Conservation (phyloP, 805 yeast species). For the Brettanomyces bruxellensis region DNA sequence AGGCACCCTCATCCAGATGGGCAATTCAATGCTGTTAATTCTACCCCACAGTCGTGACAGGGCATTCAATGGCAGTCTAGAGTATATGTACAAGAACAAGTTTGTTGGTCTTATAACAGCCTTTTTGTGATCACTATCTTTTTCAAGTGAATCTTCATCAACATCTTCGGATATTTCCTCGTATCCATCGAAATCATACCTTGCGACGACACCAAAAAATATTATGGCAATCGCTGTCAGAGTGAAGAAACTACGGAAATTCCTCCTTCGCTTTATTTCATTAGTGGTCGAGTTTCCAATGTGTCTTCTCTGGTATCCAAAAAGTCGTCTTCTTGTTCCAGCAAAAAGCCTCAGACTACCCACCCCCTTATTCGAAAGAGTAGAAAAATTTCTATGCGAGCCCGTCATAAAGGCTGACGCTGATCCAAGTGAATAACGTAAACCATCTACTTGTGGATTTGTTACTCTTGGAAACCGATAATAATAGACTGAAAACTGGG, state of each 20-base stretch:
- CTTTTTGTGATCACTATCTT: neutral
- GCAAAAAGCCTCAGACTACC: neutral
- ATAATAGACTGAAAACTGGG: conserved; percentile 10
- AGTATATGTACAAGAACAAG: conserved; percentile 85
- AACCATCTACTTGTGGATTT: conserved; percentile 44
- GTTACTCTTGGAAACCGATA: conserved; percentile 47
- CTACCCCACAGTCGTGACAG: conserved; percentile 93
- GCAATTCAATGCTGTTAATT: conserved; percentile 73
- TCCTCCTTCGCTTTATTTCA: conserved; percentile 2
- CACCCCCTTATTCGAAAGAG: conserved; percentile 1
- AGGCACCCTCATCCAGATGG: conserved; percentile 80
- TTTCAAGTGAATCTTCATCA: conserved; percentile 9
- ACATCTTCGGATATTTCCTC: conserved; percentile 16
- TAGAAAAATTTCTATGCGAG: conserved; percentile 6
- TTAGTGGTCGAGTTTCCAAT: neutral
- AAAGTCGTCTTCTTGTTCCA: conserved; percentile 8
- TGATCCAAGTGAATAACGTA: conserved; percentile 31
- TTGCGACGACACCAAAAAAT: conserved; percentile 44
- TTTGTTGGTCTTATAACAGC: conserved; percentile 49
- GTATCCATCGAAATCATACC: conserved; percentile 17
- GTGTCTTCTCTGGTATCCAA: conserved; percentile 8
- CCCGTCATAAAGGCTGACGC: conserved; percentile 15
- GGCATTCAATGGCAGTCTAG: conserved; percentile 84
- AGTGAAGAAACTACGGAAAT: conserved; percentile 39
- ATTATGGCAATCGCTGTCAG: conserved; percentile 43